Evolutionary conservation across 169 alveolate genomes (phyloP).

Genomic region (Plasmodium sp.): DNA sequence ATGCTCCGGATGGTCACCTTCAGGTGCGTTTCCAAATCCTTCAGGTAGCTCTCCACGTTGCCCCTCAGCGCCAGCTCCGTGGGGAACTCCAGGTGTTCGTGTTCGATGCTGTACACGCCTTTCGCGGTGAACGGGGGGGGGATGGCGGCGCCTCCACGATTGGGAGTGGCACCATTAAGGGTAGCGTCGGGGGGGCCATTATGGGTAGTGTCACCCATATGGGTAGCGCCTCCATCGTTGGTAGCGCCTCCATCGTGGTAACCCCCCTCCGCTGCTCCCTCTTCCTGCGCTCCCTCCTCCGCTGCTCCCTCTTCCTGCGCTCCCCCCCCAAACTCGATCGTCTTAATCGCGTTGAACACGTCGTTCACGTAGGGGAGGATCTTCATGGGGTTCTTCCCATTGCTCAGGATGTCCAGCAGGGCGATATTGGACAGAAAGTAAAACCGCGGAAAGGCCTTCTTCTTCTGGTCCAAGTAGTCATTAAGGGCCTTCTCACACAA

Average conservation of each 20-base stretch:
- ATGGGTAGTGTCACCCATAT: no score
- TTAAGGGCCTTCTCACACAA: constrained; percentile 96
- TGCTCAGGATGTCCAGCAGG: constrained; percentile 94
- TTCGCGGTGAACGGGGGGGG: constrained; percentile 17
- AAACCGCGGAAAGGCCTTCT: constrained; percentile 97
- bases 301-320: not conserved
- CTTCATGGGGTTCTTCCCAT: constrained; percentile 94
- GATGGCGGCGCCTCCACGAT: no score
- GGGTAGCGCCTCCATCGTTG: not conserved
- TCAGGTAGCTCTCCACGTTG: constrained; percentile 55
- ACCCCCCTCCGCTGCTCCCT: not conserved
- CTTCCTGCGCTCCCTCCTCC: not conserved
- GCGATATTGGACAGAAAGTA: constrained; percentile 97
- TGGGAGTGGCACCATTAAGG: not conserved
- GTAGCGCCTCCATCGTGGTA: not conserved
- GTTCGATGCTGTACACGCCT: constrained; percentile 71
- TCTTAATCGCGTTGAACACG: constrained; percentile 52
- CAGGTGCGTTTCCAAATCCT: constrained; percentile 67
- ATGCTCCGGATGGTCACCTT: constrained; percentile 88
- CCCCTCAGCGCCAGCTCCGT: constrained; percentile 35
- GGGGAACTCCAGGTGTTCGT: constrained; percentile 41
- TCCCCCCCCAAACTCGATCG: constrained; percentile 35
- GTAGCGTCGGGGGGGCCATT: no score
- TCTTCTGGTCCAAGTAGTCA: constrained; percentile 95
- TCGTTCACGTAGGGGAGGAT: constrained; percentile 30